A percentile compares a stretch with the other conserved stretches of the same genome.
Conservation (phyloP, 2,329 filamentous ascomycete species). For the Teratosphaeria pseudoeucalypti region DNA sequence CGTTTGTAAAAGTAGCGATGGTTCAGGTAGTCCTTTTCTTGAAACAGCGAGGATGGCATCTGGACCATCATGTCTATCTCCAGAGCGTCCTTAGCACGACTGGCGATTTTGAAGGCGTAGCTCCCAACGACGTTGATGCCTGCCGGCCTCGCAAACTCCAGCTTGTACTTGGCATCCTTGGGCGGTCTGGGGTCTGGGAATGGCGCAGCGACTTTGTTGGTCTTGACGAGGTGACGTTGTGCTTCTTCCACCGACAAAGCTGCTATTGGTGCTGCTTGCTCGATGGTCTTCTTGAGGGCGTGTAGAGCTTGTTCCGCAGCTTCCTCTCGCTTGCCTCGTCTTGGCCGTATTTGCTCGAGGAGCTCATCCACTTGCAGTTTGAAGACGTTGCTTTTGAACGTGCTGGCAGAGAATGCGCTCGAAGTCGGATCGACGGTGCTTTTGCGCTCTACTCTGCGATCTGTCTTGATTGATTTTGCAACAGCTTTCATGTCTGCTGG, state of each 20-base stretch:
- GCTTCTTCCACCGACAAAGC: slow-evolving; percentile 53
- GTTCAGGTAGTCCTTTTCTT: slow-evolving; percentile 90
- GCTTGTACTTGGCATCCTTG: slow-evolving; percentile 68
- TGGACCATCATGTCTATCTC: slow-evolving; percentile 75
- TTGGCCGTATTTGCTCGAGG: slow-evolving; percentile 45
- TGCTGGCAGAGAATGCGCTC: slow-evolving; percentile 35
- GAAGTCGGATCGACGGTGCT: slow-evolving; percentile 1
- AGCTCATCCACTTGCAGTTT: slow-evolving; percentile 58
- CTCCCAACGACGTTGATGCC: slow-evolving; percentile 84
- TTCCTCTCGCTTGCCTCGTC: slow-evolving; percentile 47
- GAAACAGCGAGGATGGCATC: slow-evolving; percentile 69
- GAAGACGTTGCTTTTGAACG: slow-evolving; percentile 58
- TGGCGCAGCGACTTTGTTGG: slow-evolving; percentile 61
- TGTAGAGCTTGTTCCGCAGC: slow-evolving; percentile 45
- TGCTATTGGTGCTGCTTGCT: slow-evolving; percentile 42
- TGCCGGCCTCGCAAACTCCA: slow-evolving; percentile 64
- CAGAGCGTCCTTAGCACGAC: slow-evolving; percentile 43
- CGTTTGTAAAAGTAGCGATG: slow-evolving; percentile 91
- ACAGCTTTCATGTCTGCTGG: not conserved
- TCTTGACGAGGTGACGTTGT: slow-evolving; percentile 54
- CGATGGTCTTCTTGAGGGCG: slow-evolving; percentile 46
- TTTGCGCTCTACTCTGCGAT: not conserved
- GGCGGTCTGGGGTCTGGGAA: slow-evolving; percentile 73
- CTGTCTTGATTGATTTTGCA: not conserved
- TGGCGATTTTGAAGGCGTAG: slow-evolving; percentile 66